Conservation (phyloP, 805 yeast genomes). For the Teunomyces funiuensis region DNA sequence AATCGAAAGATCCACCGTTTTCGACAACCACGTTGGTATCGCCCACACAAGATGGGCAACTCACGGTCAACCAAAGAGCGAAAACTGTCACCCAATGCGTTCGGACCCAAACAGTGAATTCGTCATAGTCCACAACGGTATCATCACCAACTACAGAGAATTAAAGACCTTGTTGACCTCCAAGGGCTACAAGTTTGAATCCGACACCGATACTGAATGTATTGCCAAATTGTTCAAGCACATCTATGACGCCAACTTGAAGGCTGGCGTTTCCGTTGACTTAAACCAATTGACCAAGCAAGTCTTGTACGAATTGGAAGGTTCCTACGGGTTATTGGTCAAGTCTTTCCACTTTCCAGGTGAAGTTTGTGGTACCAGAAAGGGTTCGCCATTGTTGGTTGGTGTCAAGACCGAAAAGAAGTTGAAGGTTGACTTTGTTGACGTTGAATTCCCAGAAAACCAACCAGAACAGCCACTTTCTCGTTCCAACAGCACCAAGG, state of each 20-base stretch:
- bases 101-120: constrained; percentile 84
- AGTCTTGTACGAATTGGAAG: constrained; percentile 89
- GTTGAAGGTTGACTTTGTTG: constrained; percentile 96
- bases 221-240: constrained; percentile 94
- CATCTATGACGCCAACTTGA: constrained; percentile 72
- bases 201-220: constrained; percentile 97
- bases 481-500: constrained; percentile 13
- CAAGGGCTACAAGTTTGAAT: constrained; percentile 81
- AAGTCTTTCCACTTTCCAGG: constrained; percentile 91
- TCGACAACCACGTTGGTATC: constrained; percentile 88
- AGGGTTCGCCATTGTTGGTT: constrained; percentile 94
- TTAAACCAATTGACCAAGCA: constrained; percentile 91
- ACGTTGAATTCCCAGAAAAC: constrained; percentile 89
- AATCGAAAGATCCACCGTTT: constrained; percentile 61
- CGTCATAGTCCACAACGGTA: constrained; percentile 95
- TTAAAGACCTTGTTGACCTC: constrained; percentile 75
- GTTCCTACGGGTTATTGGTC: constrained; percentile 94
- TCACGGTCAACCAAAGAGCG: constrained; percentile 86
- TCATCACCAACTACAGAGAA: constrained; percentile 92
- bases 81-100: constrained; percentile 95
- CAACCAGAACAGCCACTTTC: constrained; percentile 18
- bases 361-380: constrained; percentile 95
- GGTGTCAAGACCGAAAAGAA: constrained; percentile 97
- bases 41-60: constrained; percentile 99
- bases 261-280: constrained; percentile 77